These are phyloP conservation scores for Dillenia suffruticosa DNA, from an alignment of 164 flowering plant genomes.

Conservation along the genomic window DNA sequence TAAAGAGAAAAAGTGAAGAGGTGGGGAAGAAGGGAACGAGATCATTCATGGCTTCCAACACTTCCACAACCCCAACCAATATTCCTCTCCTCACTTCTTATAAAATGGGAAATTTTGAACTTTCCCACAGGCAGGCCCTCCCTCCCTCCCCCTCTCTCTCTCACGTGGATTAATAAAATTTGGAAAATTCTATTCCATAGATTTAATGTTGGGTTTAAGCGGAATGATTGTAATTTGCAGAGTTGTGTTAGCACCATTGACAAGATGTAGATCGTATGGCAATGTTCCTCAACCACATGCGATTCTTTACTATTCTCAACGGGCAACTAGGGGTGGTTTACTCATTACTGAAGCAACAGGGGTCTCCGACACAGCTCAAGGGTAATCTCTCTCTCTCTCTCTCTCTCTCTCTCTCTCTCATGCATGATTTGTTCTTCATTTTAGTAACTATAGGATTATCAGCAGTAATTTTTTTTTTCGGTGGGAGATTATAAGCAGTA, in stretches of 20 bases:
- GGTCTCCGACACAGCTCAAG: constrained; percentile 48
- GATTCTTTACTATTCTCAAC: constrained; percentile 46
- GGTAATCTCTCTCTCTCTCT: constrained; percentile 17
- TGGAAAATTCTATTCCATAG: no score
- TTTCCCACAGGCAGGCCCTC: constrained; percentile 34
- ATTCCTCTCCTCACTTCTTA: constrained; percentile 31
- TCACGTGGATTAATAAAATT: neutral
- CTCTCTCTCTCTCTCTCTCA: no score
- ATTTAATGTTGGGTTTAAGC: neutral
- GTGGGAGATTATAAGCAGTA: no score
- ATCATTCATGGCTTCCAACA: no score
- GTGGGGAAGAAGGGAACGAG: no score
- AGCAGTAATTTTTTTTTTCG: neutral
- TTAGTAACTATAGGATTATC: constrained; percentile 5
- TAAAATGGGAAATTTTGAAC: constrained; percentile 30
- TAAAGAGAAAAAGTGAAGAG: no score
- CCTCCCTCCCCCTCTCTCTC: neutral
- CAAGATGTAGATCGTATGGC: constrained; percentile 39
- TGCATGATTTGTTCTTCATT: constrained; percentile 2
- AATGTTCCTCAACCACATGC: constrained; percentile 57
- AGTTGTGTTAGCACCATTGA: constrained; percentile 48
- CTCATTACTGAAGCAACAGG: constrained; percentile 50
- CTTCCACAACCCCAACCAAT: neutral
- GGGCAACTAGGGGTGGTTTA: constrained; percentile 48
- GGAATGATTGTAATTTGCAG: constrained; percentile 13